phyloP scores from a whole-genome alignment of 2,329 filamentous ascomycete genomes.

The Aspergillus sojae region DNA sequence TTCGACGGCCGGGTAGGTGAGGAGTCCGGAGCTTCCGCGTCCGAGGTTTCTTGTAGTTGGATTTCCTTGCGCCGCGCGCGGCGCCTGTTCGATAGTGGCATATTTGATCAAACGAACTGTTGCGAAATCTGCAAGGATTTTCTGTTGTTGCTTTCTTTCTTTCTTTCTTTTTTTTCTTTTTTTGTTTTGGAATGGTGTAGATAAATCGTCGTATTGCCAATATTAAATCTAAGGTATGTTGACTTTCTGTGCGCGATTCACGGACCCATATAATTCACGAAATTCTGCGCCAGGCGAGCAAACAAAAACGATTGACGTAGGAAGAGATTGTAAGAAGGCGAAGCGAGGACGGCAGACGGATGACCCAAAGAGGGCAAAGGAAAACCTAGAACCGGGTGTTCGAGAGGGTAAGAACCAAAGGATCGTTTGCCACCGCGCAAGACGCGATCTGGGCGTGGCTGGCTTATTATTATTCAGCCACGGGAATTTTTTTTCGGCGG shows the following conservation, averaged over 20 bases:
- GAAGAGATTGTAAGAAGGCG: conserved; percentile 1
- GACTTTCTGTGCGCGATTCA: neutral
- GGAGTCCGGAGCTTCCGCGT: conserved; percentile 50
- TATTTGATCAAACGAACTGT: conserved; percentile 22
- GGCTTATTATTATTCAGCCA: conserved; percentile 24
- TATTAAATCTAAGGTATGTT: neutral
- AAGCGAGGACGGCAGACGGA: conserved; percentile 13
- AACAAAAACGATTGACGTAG: neutral
- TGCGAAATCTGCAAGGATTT: neutral
- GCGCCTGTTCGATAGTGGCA: conserved; percentile 48
- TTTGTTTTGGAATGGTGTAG: neutral
- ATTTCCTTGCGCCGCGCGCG: conserved; percentile 50
- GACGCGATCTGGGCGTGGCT: conserved; percentile 22
- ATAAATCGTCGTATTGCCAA: neutral
- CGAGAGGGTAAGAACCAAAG: conserved; percentile 34
- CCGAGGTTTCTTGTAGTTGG: conserved; percentile 47
- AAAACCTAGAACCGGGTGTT: conserved; percentile 20
- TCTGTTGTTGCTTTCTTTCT: neutral
- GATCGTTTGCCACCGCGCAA: conserved; percentile 36
- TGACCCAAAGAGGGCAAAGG: conserved; percentile 17
- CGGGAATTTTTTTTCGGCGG: conserved; percentile 1
- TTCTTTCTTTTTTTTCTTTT: too few species aligned
- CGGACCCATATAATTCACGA: neutral
- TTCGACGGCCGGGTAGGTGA: conserved; percentile 50
- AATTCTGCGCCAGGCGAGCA: neutral